Percentiles rank a stretch among this genome's conserved stretches.
phyloP scores from a whole-genome alignment of 2,329 filamentous ascomycete genomes.

The Aspergillus terreus region DNA sequence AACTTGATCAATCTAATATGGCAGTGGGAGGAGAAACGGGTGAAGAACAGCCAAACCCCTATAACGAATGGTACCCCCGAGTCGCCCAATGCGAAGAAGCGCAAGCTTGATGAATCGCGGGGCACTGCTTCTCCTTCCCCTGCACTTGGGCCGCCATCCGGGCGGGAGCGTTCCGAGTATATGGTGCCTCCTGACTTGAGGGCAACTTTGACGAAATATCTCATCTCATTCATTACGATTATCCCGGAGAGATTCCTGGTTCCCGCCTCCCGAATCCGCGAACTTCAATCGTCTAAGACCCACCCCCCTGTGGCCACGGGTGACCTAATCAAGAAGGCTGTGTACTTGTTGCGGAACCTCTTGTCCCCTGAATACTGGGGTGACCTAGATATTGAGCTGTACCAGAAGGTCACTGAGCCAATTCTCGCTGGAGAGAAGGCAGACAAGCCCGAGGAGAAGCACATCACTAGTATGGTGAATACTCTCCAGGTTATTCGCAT shows the following conservation, averaged over 20 bases:
- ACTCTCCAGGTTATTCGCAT: conserved; percentile 88
- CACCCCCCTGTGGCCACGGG: conserved; percentile 55
- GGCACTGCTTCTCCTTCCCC: conserved; percentile 55
- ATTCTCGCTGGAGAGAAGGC: conserved; percentile 81
- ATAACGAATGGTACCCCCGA: conserved; percentile 49
- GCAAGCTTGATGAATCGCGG: conserved; percentile 66
- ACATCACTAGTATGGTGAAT: conserved; percentile 85
- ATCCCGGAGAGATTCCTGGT: conserved; percentile 80
- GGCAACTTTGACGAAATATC: conserved; percentile 84
- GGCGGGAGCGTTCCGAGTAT: conserved; percentile 60
- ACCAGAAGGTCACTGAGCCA: conserved; percentile 83
- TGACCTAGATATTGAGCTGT: conserved; percentile 85
- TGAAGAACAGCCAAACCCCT: conserved; percentile 45
- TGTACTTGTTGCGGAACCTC: conserved; percentile 77
- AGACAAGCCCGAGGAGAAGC: conserved; percentile 77
- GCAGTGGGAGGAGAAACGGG: conserved; percentile 84
- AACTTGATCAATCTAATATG: conserved; percentile 89
- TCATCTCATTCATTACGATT: conserved; percentile 91
- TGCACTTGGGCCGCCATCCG: conserved; percentile 41
- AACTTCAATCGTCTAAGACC: conserved; percentile 47
- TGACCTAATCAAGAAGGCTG: conserved; percentile 81
- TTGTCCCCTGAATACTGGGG: conserved; percentile 86
- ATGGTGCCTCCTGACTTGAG: conserved; percentile 64
- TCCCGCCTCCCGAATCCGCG: conserved; percentile 65
- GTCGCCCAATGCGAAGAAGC: conserved; percentile 71